Conservation (phyloP, 352 stramenopile species). For the Phytophthora sp. region DNA sequence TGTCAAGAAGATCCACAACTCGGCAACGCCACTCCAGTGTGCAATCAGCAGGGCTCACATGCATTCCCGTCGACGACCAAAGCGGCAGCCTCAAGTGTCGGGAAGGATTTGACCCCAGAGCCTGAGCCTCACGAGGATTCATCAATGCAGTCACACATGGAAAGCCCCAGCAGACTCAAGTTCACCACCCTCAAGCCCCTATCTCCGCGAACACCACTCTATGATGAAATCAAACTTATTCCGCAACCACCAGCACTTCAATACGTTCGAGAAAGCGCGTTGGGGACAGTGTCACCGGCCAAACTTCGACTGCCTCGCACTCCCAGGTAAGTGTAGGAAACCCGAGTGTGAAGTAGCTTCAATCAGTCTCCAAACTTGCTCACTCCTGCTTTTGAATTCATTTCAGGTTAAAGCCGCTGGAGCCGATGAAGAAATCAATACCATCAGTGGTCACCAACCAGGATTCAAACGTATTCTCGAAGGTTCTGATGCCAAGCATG, state of each 20-base stretch:
- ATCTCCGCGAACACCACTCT: neutral
- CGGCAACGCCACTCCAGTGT: neutral
- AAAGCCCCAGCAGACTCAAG: slow-evolving; percentile 16
- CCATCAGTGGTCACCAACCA: slow-evolving; percentile 30
- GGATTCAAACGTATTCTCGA: no score
- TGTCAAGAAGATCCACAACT: neutral
- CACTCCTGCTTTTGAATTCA: neutral
- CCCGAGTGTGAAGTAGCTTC: neutral
- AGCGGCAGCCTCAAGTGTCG: neutral
- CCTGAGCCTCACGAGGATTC: slow-evolving; percentile 31
- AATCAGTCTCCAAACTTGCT: slow-evolving; percentile 2
- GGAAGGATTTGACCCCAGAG: slow-evolving; percentile 7
- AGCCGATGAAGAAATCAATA: slow-evolving; percentile 30
- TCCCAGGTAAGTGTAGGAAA: slow-evolving; percentile 25
- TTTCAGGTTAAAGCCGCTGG: slow-evolving; percentile 51
- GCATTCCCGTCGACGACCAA: slow-evolving; percentile 7
- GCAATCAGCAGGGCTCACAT: slow-evolving; percentile 25
- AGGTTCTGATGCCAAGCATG: slow-evolving; percentile 12
- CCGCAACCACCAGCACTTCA: slow-evolving; percentile 10
- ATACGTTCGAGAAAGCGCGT: slow-evolving; percentile 8
- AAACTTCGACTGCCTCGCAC: slow-evolving; percentile 22
- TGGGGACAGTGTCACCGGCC: slow-evolving; percentile 10
- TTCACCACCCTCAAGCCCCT: slow-evolving; percentile 9
- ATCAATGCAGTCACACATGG: slow-evolving; percentile 14
- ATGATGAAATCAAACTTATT: slow-evolving; percentile 3